Conservation (phyloP, 257 asterid species). For the Ilex asprella region DNA sequence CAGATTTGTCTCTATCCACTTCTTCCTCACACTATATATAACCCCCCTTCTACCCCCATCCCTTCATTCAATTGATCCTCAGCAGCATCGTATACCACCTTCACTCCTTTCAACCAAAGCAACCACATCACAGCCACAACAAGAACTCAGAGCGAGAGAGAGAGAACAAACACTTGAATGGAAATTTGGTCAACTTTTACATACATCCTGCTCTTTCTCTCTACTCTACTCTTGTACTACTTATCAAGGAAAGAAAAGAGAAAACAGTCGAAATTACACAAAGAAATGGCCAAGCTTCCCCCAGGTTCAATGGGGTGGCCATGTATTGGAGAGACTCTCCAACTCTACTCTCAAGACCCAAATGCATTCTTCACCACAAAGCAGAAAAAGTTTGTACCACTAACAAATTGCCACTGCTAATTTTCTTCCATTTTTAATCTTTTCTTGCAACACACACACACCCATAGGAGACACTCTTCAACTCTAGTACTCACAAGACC, state of each 20-base stretch:
- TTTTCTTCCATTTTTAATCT: background rate
- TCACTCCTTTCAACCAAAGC: no score
- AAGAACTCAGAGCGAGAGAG: no score
- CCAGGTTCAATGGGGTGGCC: constrained; percentile 93
- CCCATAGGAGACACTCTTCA: background rate
- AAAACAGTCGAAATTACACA: constrained; percentile 10
- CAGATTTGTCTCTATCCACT: constrained; percentile 4
- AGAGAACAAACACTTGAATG: no score
- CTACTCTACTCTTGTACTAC: constrained; percentile 31
- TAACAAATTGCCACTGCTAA: background rate
- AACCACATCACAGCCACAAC: no score
- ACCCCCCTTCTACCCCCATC: no score
- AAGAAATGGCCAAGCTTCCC: constrained; percentile 27
- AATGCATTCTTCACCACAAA: constrained; percentile 49
- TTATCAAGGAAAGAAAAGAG: constrained; percentile 24
- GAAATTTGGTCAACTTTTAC: constrained; percentile 7
- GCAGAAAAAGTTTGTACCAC: constrained; percentile 37
- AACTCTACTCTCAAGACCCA: constrained; percentile 64
- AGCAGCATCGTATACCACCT: no score
- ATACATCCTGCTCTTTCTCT: constrained; percentile 42
- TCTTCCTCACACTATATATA: background rate
- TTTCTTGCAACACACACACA: no score
- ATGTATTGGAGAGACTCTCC: constrained; percentile 68
- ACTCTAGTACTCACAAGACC: background rate
- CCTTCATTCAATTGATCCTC: no score